phyloP scores from a whole-genome alignment of 495 filamentous ascomycete species.

The Xylaria grammica region DNA sequence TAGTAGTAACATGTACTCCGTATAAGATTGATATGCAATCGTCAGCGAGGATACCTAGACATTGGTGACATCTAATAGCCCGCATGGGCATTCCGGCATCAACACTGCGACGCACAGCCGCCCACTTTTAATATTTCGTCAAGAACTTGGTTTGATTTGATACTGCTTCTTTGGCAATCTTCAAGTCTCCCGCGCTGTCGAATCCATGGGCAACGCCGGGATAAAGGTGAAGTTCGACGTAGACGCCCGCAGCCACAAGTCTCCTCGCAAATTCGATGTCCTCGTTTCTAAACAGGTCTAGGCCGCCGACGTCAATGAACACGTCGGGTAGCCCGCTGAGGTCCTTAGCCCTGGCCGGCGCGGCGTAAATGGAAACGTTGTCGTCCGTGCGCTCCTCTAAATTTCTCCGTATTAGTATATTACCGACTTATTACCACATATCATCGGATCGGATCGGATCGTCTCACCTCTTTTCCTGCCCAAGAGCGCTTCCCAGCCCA shows the following conservation, averaged over 20 bases:
- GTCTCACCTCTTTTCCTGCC: conserved; percentile 23
- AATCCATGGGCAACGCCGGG: conserved; percentile 55
- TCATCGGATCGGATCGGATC: not conserved
- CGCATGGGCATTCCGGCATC: too few relatives aligned
- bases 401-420: conserved; percentile 10
- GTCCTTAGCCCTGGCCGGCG: conserved; percentile 39
- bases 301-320: conserved; percentile 43
- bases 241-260: conserved; percentile 44
- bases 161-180: not conserved
- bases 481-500: conserved; percentile 42
- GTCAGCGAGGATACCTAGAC: too few relatives aligned
- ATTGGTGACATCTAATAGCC: too few relatives aligned
- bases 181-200: conserved; percentile 28
- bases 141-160: not conserved
- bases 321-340: conserved; percentile 42
- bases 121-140: conserved; percentile 16
- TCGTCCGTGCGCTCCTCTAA: conserved; percentile 21
- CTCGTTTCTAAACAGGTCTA: conserved; percentile 54
- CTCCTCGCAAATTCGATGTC: conserved; percentile 43
- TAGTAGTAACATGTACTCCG: too few relatives aligned
- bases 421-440: not conserved
- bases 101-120: too few relatives aligned
- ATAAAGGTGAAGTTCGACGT: conserved; percentile 58
- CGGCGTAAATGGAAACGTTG: conserved; percentile 34
- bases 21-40: too few relatives aligned